Conservation (phyloP, 768 basidiomycete genomes). For the Calocera viscosa region DNA sequence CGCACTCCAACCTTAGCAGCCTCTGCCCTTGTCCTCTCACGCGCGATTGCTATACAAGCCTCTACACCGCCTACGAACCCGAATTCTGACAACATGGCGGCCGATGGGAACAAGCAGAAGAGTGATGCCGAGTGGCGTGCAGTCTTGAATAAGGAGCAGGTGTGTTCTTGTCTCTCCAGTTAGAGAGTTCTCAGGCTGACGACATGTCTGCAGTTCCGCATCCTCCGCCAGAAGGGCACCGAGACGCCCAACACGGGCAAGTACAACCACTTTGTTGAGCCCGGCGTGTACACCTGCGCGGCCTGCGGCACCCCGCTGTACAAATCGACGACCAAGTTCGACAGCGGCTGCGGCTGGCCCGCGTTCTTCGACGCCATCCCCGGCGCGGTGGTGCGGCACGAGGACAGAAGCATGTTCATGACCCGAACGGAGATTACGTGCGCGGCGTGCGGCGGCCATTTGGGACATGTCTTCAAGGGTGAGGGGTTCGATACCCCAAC, state of each 20-base stretch:
- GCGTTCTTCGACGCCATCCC: slow-evolving; percentile 94
- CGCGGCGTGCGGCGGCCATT: slow-evolving; percentile 80
- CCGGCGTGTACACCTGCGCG: slow-evolving; percentile 66
- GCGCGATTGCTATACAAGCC: neutral
- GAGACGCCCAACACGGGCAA: slow-evolving; percentile 66
- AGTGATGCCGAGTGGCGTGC: slow-evolving; percentile 76
- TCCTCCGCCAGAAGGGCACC: slow-evolving; percentile 79
- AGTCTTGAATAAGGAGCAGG: slow-evolving; percentile 68
- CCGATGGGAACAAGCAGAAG: slow-evolving; percentile 27
- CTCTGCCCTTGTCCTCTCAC: neutral
- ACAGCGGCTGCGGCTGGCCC: slow-evolving; percentile 94
- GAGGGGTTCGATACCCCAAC: slow-evolving; percentile 72
- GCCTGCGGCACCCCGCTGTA: slow-evolving; percentile 76
- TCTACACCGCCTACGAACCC: neutral
- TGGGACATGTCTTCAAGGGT: slow-evolving; percentile 84
- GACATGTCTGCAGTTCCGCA: slow-evolving; percentile 53
- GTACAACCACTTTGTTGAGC: slow-evolving; percentile 54
- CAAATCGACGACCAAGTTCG: slow-evolving; percentile 80
- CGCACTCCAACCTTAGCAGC: neutral
- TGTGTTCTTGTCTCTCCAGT: slow-evolving; percentile 26
- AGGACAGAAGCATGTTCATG: slow-evolving; percentile 56
- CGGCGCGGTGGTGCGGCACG: slow-evolving; percentile 65
- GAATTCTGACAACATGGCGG: neutral
- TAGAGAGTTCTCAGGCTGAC: neutral
- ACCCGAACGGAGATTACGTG: slow-evolving; percentile 74